Evolutionary conservation across 768 basidiomycete species (phyloP).

Genomic region (Sarcodon sp.): DNA sequence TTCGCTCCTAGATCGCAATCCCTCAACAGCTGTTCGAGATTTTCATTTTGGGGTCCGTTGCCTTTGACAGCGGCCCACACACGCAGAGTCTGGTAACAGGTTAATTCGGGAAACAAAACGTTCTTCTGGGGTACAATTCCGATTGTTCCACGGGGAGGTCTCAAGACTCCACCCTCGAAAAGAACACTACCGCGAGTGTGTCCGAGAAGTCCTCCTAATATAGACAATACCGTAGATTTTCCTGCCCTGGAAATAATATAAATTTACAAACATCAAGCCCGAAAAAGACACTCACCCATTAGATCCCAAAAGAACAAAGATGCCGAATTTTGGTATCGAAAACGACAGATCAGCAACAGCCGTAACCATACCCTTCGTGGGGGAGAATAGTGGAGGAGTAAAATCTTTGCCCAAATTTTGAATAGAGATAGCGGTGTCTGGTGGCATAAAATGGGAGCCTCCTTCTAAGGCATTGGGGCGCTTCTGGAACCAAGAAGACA

Average conservation of each 20-base stretch:
- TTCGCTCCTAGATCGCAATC: slow-evolving; percentile 70
- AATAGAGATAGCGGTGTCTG: slow-evolving; percentile 46
- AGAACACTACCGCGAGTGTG: slow-evolving; percentile 45
- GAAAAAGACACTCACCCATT: slow-evolving; percentile 34
- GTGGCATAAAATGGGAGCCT: slow-evolving; percentile 12
- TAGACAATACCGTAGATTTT: slow-evolving; percentile 61
- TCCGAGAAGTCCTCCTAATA: slow-evolving; percentile 50
- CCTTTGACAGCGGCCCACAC: slow-evolving; percentile 68
- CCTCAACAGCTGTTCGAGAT: slow-evolving; percentile 47
- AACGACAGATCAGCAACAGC: slow-evolving; percentile 58
- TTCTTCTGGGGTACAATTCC: slow-evolving; percentile 81
- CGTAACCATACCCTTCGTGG: slow-evolving; percentile 34
- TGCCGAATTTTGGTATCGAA: slow-evolving; percentile 57
- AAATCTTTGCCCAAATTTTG: slow-evolving; percentile 49
- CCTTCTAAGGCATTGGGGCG: slow-evolving; percentile 2
- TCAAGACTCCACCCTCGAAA: slow-evolving; percentile 36
- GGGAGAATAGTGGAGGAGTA: slow-evolving; percentile 31
- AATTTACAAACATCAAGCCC: neutral
- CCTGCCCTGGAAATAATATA: slow-evolving; percentile 38
- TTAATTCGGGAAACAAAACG: slow-evolving; percentile 65
- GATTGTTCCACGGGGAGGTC: slow-evolving; percentile 49
- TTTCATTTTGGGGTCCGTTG: slow-evolving; percentile 33
- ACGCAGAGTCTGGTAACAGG: slow-evolving; percentile 58
- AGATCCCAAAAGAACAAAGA: slow-evolving; percentile 68
- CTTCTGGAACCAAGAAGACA: slow-evolving; percentile 13